Base-by-base conservation (phyloP, 352 stramenopile species). In the Peronosclerospora sorghi region DNA sequence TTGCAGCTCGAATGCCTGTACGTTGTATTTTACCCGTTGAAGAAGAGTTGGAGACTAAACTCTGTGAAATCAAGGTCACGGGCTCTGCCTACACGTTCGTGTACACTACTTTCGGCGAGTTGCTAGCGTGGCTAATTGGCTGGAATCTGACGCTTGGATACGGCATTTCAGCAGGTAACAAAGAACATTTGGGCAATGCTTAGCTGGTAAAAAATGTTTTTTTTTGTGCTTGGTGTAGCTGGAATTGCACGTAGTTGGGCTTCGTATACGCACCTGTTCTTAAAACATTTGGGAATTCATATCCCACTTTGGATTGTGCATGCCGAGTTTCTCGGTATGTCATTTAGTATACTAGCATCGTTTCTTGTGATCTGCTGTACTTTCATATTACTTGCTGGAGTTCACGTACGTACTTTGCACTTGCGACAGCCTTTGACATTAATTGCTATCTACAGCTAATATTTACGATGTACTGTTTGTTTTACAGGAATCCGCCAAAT, bases 121-220 rank as follows among this genome's bases (percentile, higher is more conserved):
- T 96, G 18, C 71, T 69, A 1, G 89, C 85, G 19, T 96, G 86
- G 84, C 62, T 96, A 17, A 85, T 96, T 39, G 87, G 86, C 9
- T 96, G 86, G 86, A 96, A 96, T 51, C 48, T 97, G 23, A 96
- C 85, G 35, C 63, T 97, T 13, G 86, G 88, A 23, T 97, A 97
- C 42, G 88, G 86, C 18, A 93, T 97, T 45, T 94, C 79, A 2
- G 84, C 86, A 27, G 78, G 71, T 83, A 52, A 39, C 5, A 4
- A 13, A 34, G 28, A n/a, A n/a, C n/a, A n/a, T n/a, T n/a, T n/a
- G n/a, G n/a, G n/a, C n/a, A n/a, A n/a, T n/a, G n/a, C n/a, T n/a
- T n/a, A n/a, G n/a, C n/a, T n/a, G n/a, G n/a, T n/a, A n/a, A n/a
- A n/a, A n/a, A n/a, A n/a, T n/a, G n/a, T n/a, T n/a, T n/a, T n/a